Percentiles rank a stretch among this genome's conserved stretches.
Conservation (phyloP, 495 filamentous ascomycete genomes). For the Penicillium arizonense region DNA sequence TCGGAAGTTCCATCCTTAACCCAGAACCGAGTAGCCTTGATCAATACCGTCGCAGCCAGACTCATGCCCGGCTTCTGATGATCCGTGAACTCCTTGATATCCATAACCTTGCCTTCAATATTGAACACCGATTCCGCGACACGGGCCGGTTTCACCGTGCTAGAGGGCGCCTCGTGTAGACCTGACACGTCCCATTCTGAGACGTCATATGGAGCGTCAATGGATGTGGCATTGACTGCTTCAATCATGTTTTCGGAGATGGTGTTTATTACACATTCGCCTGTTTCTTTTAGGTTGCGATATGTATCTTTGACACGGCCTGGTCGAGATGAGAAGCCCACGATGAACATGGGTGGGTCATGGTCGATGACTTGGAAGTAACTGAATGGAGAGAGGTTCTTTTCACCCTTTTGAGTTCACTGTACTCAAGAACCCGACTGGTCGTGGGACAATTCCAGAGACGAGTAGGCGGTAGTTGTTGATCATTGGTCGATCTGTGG, state of each 20-base stretch:
- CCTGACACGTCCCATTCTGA: slow-evolving; percentile 79
- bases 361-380: slow-evolving; percentile 80
- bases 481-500: slow-evolving; percentile 55
- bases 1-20: slow-evolving; percentile 77
- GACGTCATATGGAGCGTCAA: slow-evolving; percentile 73
- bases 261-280: slow-evolving; percentile 77
- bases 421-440: slow-evolving; percentile 59
- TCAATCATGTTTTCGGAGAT: slow-evolving; percentile 78
- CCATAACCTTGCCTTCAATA: slow-evolving; percentile 72
- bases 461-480: slow-evolving; percentile 91
- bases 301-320: slow-evolving; percentile 68
- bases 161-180: slow-evolving; percentile 59
- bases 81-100: slow-evolving; percentile 69
- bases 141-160: slow-evolving; percentile 58
- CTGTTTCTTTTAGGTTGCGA: slow-evolving; percentile 61
- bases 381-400: slow-evolving; percentile 79
- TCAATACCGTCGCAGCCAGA: slow-evolving; percentile 64
- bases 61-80: slow-evolving; percentile 61
- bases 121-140: slow-evolving; percentile 78
- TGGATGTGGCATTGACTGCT: slow-evolving; percentile 72
- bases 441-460: slow-evolving; percentile 76
- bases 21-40: slow-evolving; percentile 84
- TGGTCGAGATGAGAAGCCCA: slow-evolving; percentile 63
- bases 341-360: slow-evolving; percentile 80
- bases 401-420: slow-evolving; percentile 49